Conservation (phyloP, 805 yeast species). For the Yamadazyma laniorum region DNA sequence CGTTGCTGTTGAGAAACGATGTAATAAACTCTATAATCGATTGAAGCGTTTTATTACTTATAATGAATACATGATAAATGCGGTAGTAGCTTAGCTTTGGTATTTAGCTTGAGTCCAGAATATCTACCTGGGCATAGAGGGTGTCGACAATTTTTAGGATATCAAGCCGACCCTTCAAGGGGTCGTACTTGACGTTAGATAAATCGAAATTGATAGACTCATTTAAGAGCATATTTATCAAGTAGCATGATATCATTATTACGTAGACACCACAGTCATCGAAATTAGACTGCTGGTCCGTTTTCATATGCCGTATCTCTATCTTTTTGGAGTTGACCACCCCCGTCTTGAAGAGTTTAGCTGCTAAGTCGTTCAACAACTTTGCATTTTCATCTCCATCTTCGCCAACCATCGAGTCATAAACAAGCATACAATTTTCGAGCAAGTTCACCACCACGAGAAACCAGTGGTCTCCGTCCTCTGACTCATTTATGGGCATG, state of each 20-base stretch:
- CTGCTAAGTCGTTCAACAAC: slow-evolving; percentile 22
- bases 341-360: slow-evolving; percentile 22
- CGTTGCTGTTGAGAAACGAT: slow-evolving; percentile 10
- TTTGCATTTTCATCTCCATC: slow-evolving; percentile 23
- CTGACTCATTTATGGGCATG: slow-evolving; percentile 64
- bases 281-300: slow-evolving; percentile 64
- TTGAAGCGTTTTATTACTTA: not conserved
- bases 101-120: too few relatives aligned
- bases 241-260: slow-evolving; percentile 39
- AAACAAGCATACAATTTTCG: slow-evolving; percentile 49
- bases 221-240: slow-evolving; percentile 25
- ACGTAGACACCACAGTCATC: slow-evolving; percentile 62
- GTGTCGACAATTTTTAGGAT: slow-evolving; percentile 25
- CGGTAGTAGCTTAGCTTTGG: not conserved
- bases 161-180: slow-evolving; percentile 48
- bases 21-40: slow-evolving; percentile 5
- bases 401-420: slow-evolving; percentile 55
- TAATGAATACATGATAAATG: not conserved
- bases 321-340: slow-evolving; percentile 16
- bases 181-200: slow-evolving; percentile 41
- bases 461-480: slow-evolving; percentile 75
- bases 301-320: slow-evolving; percentile 20
- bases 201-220: slow-evolving; percentile 38
- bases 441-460: slow-evolving; percentile 51
- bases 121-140: slow-evolving; percentile 1